Base-by-base conservation (phyloP, 2,329 filamentous ascomycete genomes). In the Kalaharituber pfeilii region DNA sequence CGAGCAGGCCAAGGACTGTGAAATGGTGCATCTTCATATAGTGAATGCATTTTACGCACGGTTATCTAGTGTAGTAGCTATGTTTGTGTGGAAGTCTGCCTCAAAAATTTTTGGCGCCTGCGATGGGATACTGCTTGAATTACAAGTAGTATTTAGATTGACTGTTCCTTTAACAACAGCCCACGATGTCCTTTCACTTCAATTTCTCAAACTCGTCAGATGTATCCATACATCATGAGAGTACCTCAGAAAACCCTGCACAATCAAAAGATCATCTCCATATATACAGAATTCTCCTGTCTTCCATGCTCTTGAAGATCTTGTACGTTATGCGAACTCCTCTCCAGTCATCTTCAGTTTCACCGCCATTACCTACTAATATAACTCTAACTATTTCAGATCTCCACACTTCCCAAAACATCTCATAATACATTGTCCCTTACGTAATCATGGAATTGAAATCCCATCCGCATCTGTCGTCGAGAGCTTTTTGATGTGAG, bases 401-500 rank as follows among this genome's bases (percentile, higher is more conserved):
- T 61, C 20, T 30, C 52, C 6, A 51, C 56, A n/a, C 72, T 89
- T 47, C 85, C 85, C 84, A 81, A 53, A 84, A 84, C 67, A 75
- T 91, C 53, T 80, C 82, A 82, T 67, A 73, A 75, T 62, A 73
- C 73, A 11, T 68, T 87, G 18, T 68, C 71, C 6, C 74, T 86
- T 51, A 71, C 73, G 20, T 74, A 82, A 4, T 80, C 81, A 44
- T 39, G 13, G n/a, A n/a, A n/a, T n/a, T n/a, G n/a, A 13, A 39
- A 39, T 4, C 72, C 77, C 57, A 65, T 82, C 8, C 68, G 67
- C 33, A 71, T 91, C 6, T 84, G 84, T 0, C 78, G 84, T 36
- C 77, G 85, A 56, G 84, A 88, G 66, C 72, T 91, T 47, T 89
- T 84, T 78, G 85, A 91, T 65, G 80, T 89, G 36, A 76, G 82